Base-by-base conservation (phyloP, 108 stramenopile genomes). In the Conticribra guillardii region DNA sequence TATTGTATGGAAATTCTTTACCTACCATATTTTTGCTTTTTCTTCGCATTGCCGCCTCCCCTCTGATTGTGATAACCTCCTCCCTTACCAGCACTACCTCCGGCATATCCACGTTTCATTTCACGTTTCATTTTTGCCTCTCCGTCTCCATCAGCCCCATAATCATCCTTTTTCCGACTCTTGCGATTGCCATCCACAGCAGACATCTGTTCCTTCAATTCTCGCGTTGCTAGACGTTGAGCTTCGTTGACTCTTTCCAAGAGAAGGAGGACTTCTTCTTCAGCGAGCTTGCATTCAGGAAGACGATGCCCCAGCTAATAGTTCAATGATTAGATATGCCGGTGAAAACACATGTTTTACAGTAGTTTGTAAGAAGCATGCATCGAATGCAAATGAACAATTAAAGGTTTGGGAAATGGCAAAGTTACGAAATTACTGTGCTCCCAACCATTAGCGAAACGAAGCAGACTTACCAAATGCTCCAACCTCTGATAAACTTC, bases 401-500 rank as follows among this genome's bases (percentile, higher is more conserved):
- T n/a, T n/a, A n/a, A n/a, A n/a, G n/a, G n/a, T n/a, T n/a, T n/a
- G n/a, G n/a, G n/a, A n/a, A n/a, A n/a, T n/a, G n/a, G n/a, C n/a
- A n/a, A n/a, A n/a, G n/a, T n/a, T n/a, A n/a, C n/a, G n/a, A n/a
- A n/a, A n/a, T n/a, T n/a, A n/a, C n/a, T n/a, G n/a, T n/a, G n/a
- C n/a, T n/a, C n/a, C n/a, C n/a, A n/a, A n/a, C n/a, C n/a, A n/a
- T n/a, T n/a, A n/a, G n/a, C n/a, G n/a, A n/a, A n/a, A n/a, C n/a
- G n/a, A n/a, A n/a, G n/a, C n/a, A n/a, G 47, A 69, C 67, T 30
- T 48, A 69, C 67, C 56, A 98, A 76, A 14, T 85, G 87, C 74
- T 99, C 99, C 71, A 99, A 65, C 32, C 97, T 83, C 66, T 98
- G 97, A 80, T 97, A 99, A 18, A 98, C 90, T 82, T 99, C 98